Base-by-base conservation (phyloP, 345 rosid genomes). In the Camelina hispida region DNA sequence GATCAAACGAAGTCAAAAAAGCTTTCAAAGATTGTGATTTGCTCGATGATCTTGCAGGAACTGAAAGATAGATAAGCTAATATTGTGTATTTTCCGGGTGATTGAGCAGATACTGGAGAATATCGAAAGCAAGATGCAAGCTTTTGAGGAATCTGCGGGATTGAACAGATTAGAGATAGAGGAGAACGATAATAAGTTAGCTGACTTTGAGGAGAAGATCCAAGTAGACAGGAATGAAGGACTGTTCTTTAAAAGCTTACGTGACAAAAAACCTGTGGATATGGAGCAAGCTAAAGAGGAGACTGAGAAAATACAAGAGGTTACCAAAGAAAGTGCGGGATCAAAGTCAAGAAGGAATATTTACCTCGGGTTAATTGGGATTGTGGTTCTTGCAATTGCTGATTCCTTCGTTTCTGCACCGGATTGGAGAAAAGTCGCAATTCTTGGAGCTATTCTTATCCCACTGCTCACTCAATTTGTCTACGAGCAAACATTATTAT, bases 371-470 rank as follows among this genome's bases (percentile, higher is more conserved):
- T 61, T 92, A 17, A 89, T 87, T 38, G 88, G 86, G 9, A 64
- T 89, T 25, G 56, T 87, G 7, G 88, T 42, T 38, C 51, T 84
- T 2, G 79, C 62, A 3, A 87, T 92, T 52, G 91, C 87, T 23
- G 88, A 88, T 50, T 83, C 94, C 13, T 87, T 92, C 78, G 7
- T 85, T 69, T 72, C 93, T 53, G 63, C 89, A 30, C 82, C 92
- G 4, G 97, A 88, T 65, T 90, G 97, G 97, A 76, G 90, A 67
- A 92, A 87, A 83, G 93, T 90, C 4, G 90, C 96, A 0, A 81
- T 89, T 72, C 86, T 95, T 57, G 97, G 97, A 79, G 97, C 90
- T 43, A 87, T 95, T 81, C 87, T 90, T 16, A 81, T 86, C 71
- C 91, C 86, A 61, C 77, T 95, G 82, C 47, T 87, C 76, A 81